Evolutionary conservation across 2,329 filamentous ascomycete genomes (phyloP).

Genomic region (Lasiodiplodia sp.): DNA sequence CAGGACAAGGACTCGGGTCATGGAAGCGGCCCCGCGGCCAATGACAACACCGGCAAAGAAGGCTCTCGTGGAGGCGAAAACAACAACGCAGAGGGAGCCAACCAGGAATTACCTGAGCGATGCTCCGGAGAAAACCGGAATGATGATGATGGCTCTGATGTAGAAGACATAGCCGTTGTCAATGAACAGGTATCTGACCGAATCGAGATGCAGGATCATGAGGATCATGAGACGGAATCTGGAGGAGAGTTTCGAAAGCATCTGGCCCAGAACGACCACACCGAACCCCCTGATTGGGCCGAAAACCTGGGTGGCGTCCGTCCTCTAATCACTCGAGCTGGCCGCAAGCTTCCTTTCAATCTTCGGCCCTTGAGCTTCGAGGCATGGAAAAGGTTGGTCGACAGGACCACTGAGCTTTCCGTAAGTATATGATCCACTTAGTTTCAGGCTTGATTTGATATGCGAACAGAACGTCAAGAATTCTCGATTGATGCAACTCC

Average conservation of each 20-base stretch:
- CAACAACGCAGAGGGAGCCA: too few relatives aligned
- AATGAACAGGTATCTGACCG: too few relatives aligned
- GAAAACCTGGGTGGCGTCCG: not conserved
- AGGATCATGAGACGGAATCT: not conserved
- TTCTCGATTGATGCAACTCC: not conserved
- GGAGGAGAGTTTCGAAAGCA: not conserved
- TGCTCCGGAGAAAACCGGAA: too few relatives aligned
- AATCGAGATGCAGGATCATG: not conserved
- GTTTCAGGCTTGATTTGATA: not conserved
- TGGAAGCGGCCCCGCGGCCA: not conserved
- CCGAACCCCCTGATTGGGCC: not conserved
- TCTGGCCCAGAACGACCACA: not conserved
- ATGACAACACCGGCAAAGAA: not conserved
- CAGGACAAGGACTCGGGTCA: not conserved
- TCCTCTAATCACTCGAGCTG: not conserved
- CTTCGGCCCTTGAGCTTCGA: slow-evolving; percentile 8
- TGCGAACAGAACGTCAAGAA: not conserved
- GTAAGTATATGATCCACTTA: not conserved
- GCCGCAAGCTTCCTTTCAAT: not conserved
- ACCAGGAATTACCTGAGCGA: too few relatives aligned
- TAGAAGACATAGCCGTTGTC: too few relatives aligned
- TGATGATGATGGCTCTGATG: too few relatives aligned
- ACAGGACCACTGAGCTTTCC: not conserved
- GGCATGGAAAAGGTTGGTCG: not conserved
- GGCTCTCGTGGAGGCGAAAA: too few relatives aligned